Evolutionary conservation across 108 stramenopile genomes (phyloP).

Genomic region (Cyclotella atomus): DNA sequence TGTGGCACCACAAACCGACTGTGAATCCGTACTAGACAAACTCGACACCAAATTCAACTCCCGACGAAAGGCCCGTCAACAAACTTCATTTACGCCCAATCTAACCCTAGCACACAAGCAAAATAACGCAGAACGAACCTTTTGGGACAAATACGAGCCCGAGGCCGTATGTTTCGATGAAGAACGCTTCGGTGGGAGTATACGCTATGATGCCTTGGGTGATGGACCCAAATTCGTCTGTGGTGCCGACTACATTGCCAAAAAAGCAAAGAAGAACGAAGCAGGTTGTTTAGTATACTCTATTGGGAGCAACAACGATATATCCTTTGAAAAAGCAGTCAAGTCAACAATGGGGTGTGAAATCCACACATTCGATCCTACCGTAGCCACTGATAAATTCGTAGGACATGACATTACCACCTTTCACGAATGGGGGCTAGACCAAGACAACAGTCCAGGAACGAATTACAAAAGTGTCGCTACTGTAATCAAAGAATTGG

Average conservation of each 20-base stretch:
- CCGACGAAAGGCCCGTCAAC: too few relatives aligned
- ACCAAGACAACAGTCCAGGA: too few relatives aligned
- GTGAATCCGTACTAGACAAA: too few relatives aligned
- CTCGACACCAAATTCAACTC: too few relatives aligned
- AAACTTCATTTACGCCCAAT: too few relatives aligned
- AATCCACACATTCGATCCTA: slow-evolving; percentile 51
- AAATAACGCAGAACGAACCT: too few relatives aligned
- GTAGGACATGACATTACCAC: slow-evolving; percentile 27
- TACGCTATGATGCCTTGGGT: slow-evolving; percentile 30
- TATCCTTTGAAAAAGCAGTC: slow-evolving; percentile 31
- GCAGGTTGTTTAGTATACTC: slow-evolving; percentile 43
- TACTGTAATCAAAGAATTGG: slow-evolving; percentile 34
- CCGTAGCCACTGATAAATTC: slow-evolving; percentile 20
- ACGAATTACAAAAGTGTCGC: slow-evolving; percentile 41
- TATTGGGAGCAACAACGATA: slow-evolving; percentile 42
- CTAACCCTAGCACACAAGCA: too few relatives aligned
- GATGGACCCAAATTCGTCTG: slow-evolving; percentile 47
- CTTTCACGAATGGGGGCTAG: slow-evolving; percentile 50
- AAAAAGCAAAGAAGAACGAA: slow-evolving; percentile 19
- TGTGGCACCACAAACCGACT: too few relatives aligned
- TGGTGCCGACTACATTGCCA: slow-evolving; percentile 33
- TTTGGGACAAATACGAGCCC: slow-evolving; percentile 15
- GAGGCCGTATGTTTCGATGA: slow-evolving; percentile 40
- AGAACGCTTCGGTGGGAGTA: slow-evolving; percentile 30
- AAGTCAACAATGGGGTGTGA: slow-evolving; percentile 38